These are phyloP conservation scores for Rhodotorula taiwanensis DNA, from an alignment of 768 basidiomycete genomes.

Conservation along the genomic window DNA sequence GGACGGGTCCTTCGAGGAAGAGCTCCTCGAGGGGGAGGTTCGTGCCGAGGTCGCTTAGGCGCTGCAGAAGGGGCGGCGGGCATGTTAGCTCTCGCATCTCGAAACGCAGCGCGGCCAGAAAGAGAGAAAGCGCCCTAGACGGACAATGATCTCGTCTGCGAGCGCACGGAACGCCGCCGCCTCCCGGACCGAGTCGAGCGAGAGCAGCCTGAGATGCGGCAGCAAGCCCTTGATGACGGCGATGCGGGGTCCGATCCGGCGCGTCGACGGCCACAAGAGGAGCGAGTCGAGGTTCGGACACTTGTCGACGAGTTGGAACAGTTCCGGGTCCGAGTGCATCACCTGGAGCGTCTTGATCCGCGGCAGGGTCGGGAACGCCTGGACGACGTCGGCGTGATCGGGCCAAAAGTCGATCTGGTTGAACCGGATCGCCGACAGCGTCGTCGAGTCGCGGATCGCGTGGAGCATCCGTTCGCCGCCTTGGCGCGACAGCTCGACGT, in stretches of 20 bases:
- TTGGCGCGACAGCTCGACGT: neutral
- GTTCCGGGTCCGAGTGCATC: conserved; percentile 21
- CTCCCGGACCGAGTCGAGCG: conserved; percentile 28
- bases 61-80: neutral
- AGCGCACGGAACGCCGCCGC: conserved; percentile 5
- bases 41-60: neutral
- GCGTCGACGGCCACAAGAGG: conserved; percentile 28
- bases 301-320: conserved; percentile 6
- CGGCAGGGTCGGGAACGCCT: neutral
- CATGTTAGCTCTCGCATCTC: neutral
- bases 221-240: conserved; percentile 4
- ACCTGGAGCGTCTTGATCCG: conserved; percentile 26
- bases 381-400: neutral
- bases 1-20: conserved; percentile 29
- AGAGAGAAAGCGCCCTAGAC: neutral
- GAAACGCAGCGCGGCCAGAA: too few species aligned
- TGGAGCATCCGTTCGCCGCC: neutral
- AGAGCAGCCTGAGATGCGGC: conserved; percentile 19
- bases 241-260: conserved; percentile 5
- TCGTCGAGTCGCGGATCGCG: neutral
- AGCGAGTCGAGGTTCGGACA: conserved; percentile 27
- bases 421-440: conserved; percentile 11
- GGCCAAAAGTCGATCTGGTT: conserved; percentile 18
- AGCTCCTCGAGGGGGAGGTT: conserved; percentile 29
- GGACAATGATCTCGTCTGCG: conserved; percentile 18